phyloP scores from a whole-genome alignment of 208 protist species.

The Trypanosomatidae sp. region DNA sequence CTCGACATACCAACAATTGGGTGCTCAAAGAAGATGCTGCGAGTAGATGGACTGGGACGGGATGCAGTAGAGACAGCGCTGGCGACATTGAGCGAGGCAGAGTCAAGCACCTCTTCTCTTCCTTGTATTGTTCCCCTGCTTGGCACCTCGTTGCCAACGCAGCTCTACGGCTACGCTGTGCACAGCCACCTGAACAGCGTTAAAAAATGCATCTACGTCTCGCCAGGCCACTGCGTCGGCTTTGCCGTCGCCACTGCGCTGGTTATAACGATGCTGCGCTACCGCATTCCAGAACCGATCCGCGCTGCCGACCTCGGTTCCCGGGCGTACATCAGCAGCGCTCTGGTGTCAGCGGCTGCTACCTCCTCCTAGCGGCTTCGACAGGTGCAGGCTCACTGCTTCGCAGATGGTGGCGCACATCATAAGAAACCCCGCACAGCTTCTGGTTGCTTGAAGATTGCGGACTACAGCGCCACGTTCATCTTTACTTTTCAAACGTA shows the following conservation, averaged over 20 bases:
- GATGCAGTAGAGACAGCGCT: slow-evolving; percentile 37
- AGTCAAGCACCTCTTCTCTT: not conserved
- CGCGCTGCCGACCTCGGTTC: slow-evolving; percentile 90
- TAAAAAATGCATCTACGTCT: slow-evolving; percentile 91
- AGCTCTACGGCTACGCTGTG: slow-evolving; percentile 66
- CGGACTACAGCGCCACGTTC: not conserved
- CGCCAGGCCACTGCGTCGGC: slow-evolving; percentile 88
- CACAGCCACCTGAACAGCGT: slow-evolving; percentile 34
- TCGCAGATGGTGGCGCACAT: not conserved
- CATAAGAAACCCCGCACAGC: not conserved
- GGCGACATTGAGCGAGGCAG: not conserved
- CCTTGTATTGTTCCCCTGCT: slow-evolving; percentile 14
- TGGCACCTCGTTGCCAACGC: not conserved
- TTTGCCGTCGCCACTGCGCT: slow-evolving; percentile 69
- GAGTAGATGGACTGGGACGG: slow-evolving; percentile 80
- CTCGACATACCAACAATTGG: slow-evolving; percentile 92
- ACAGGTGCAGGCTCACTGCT: not conserved
- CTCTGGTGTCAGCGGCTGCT: not conserved
- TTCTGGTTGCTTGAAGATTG: not conserved
- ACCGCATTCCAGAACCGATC: slow-evolving; percentile 94
- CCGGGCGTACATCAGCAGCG: slow-evolving; percentile 68
- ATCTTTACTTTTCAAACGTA: slow-evolving; percentile 4
- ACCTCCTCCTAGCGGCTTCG: not conserved
- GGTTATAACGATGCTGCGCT: slow-evolving; percentile 38
- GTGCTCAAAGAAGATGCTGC: slow-evolving; percentile 90